Evolutionary conservation across 345 rosid species (phyloP).

Genomic region (Pistacia atlantica): DNA sequence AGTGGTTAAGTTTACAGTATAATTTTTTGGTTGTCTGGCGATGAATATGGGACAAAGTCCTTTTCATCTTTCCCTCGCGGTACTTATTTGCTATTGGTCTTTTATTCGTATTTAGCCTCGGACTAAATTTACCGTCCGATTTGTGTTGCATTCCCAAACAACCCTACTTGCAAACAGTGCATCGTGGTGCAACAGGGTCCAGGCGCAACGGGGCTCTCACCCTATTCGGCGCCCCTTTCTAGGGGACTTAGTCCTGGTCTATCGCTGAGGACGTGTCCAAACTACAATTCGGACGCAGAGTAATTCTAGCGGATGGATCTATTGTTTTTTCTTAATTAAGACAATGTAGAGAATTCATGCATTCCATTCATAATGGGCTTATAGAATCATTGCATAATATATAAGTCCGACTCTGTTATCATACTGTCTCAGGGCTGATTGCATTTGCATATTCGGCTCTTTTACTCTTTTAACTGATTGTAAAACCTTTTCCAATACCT

Average conservation of each 20-base stretch:
- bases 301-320: not conserved
- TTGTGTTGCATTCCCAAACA: no score
- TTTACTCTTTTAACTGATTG: not conserved
- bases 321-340: not conserved
- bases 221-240: no score
- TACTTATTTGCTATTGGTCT: no score
- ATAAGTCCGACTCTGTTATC: not conserved
- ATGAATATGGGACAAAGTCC: not conserved
- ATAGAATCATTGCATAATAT: not conserved
- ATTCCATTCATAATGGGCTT: not conserved
- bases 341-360: not conserved
- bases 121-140: no score
- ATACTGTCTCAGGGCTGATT: not conserved
- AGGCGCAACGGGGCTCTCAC: no score
- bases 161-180: no score
- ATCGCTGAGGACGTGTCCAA: no score
- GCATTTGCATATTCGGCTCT: not conserved
- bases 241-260: no score
- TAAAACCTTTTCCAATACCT: constrained; percentile 13
- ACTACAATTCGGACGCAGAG: no score
- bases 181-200: no score
- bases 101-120: no score
- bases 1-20: not conserved
- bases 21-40: not conserved
- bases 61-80: no score